Evolutionary conservation across 441 rosid genomes (phyloP).

Genomic region (Kokia cookei): DNA sequence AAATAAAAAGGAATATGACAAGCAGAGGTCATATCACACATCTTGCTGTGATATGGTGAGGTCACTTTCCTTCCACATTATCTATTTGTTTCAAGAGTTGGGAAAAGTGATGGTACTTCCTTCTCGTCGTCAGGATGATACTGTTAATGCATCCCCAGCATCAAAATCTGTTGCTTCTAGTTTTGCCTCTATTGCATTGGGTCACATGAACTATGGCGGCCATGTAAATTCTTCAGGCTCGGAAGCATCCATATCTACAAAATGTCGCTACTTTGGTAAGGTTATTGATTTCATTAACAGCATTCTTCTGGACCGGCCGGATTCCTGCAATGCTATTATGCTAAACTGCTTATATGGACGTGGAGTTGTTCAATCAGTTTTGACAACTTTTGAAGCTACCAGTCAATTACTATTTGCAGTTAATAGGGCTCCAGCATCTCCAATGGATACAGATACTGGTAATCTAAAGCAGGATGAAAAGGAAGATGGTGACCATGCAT

Average conservation of each 20-base stretch:
- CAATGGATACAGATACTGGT: slow-evolving; percentile 90
- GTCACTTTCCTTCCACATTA: slow-evolving; percentile 86
- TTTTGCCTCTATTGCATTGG: slow-evolving; percentile 76
- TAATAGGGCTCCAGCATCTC: slow-evolving; percentile 72
- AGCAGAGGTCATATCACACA: slow-evolving; percentile 70
- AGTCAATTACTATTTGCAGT: slow-evolving; percentile 75
- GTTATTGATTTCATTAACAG: slow-evolving; percentile 91
- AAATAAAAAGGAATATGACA: slow-evolving; percentile 59
- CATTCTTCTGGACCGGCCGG: slow-evolving; percentile 82
- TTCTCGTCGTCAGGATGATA: slow-evolving; percentile 94
- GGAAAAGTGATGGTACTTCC: slow-evolving; percentile 96
- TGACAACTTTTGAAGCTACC: slow-evolving; percentile 97
- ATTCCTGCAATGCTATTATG: slow-evolving; percentile 86
- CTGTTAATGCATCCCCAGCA: slow-evolving; percentile 73
- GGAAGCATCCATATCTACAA: slow-evolving; percentile 65
- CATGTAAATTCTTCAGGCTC: slow-evolving; percentile 49
- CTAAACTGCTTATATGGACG: slow-evolving; percentile 78
- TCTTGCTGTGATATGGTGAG: slow-evolving; percentile 94
- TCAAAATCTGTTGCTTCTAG: slow-evolving; percentile 84
- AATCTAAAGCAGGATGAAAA: slow-evolving; percentile 60
- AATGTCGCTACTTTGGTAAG: slow-evolving; percentile 94
- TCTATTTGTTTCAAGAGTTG: slow-evolving; percentile 92
- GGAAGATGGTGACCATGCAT: slow-evolving; percentile 65
- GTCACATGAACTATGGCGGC: slow-evolving; percentile 82
- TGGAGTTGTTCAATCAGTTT: slow-evolving; percentile 79